Evolutionary conservation across 371 early-diverging fungal genomes (phyloP).

Genomic region (Batkoa obscura): DNA sequence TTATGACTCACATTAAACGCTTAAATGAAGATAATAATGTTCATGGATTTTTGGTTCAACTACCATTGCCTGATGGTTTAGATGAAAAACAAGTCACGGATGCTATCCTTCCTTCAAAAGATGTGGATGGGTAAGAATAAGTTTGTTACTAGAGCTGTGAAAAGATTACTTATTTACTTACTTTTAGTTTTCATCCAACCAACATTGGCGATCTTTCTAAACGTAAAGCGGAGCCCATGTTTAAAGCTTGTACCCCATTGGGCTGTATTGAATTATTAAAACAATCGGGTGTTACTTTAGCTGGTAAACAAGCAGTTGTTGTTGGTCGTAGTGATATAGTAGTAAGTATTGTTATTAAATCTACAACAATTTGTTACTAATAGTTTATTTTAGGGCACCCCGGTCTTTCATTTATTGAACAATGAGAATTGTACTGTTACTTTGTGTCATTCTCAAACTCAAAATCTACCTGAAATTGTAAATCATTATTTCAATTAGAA

Average conservation of each 20-base stretch:
- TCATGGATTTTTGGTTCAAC: constrained; percentile 86
- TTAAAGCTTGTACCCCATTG: constrained; percentile 85
- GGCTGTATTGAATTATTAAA: constrained; percentile 71
- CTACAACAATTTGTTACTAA: neutral
- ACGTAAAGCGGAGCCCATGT: constrained; percentile 47
- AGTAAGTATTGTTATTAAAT: constrained; percentile 9
- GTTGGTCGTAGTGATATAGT: constrained; percentile 89
- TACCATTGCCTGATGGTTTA: constrained; percentile 80
- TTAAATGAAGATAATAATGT: constrained; percentile 57
- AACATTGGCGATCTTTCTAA: constrained; percentile 84
- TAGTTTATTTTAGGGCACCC: constrained; percentile 37
- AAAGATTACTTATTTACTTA: too few species aligned
- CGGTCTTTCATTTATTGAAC: constrained; percentile 64
- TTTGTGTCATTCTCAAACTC: constrained; percentile 70
- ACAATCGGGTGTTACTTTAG: constrained; percentile 37
- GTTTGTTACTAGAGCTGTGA: too few species aligned
- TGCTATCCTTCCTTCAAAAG: constrained; percentile 65
- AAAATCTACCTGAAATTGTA: constrained; percentile 47
- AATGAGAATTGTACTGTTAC: constrained; percentile 74
- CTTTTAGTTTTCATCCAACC: constrained; percentile 50
- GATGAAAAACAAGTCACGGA: constrained; percentile 58
- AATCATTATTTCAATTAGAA: constrained; percentile 6
- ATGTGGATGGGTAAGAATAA: constrained; percentile 76
- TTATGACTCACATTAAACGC: constrained; percentile 29
- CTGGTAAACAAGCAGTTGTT: constrained; percentile 72